Evolutionary conservation across 306 rosid species (phyloP).

Genomic region (Acacia confusa): DNA sequence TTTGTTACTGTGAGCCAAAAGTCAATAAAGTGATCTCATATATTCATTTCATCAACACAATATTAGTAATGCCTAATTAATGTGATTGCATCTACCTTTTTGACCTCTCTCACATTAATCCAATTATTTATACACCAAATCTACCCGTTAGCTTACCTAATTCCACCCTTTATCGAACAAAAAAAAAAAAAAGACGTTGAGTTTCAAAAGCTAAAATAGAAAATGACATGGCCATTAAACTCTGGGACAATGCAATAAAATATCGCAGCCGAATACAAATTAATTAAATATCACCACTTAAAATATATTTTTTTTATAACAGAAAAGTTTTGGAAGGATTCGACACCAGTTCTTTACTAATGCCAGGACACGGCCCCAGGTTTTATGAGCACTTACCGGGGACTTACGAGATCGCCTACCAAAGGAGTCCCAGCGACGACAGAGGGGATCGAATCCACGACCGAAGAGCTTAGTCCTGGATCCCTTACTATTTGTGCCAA

Average conservation of each 20-base stretch:
- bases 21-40: constrained; percentile 30
- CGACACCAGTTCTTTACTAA: too few relatives aligned
- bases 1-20: constrained; percentile 3
- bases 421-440: too few relatives aligned
- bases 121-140: constrained; percentile 28
- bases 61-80: constrained; percentile 15
- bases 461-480: too few relatives aligned
- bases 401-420: too few relatives aligned
- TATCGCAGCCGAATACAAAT: neutral
- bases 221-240: neutral
- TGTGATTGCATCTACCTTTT: constrained; percentile 14
- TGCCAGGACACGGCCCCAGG: too few relatives aligned
- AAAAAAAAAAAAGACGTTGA: neutral
- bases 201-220: neutral
- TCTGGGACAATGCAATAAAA: neutral
- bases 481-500: too few relatives aligned
- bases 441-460: too few relatives aligned
- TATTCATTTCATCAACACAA: constrained; percentile 15
- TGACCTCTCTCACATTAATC: constrained; percentile 24
- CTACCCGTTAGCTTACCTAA: constrained; percentile 39
- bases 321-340: too few relatives aligned
- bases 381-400: too few relatives aligned
- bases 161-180: neutral
- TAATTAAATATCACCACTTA: neutral
- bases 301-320: too few relatives aligned